These are phyloP conservation scores for Cerioporus squamosus DNA, from an alignment of 1,284 basidiomycete genomes.

Conservation along the genomic window DNA sequence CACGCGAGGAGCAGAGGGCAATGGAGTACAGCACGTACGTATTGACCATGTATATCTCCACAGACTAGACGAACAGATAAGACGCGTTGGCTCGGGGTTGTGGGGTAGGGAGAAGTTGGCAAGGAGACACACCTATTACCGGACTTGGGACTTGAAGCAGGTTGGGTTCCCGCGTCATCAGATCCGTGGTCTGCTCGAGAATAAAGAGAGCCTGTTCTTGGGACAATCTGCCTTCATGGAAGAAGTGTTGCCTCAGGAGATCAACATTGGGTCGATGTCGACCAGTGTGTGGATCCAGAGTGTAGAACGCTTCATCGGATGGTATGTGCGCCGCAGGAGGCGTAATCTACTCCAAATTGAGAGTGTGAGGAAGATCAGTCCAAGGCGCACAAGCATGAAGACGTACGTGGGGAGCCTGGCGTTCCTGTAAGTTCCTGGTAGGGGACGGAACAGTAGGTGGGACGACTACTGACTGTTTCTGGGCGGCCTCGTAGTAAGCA, in stretches of 20 bases:
- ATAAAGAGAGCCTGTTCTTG: conserved; percentile 92
- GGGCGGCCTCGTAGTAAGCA: conserved; percentile 5
- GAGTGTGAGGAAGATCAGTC: background rate
- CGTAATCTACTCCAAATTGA: conserved; percentile 27
- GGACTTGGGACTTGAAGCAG: conserved; percentile 88
- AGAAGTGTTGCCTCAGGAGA: conserved; percentile 93
- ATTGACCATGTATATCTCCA: conserved; percentile 99
- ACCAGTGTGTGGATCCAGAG: conserved; percentile 37
- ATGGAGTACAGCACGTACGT: conserved; percentile 61
- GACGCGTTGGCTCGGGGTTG: conserved; percentile 3
- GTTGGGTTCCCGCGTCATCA: conserved; percentile 86
- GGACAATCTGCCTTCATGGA: conserved; percentile 86
- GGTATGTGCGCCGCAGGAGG: conserved; percentile 38
- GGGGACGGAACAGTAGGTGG: conserved; percentile 18
- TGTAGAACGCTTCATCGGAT: conserved; percentile 42
- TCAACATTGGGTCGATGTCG: conserved; percentile 75
- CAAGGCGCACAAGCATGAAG: background rate
- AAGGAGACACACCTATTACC: conserved; percentile 79
- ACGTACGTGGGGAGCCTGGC: conserved; percentile 26
- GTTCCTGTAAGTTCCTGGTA: conserved; percentile 25
- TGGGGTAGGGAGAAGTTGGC: background rate
- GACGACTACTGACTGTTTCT: conserved; percentile 22
- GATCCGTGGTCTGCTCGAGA: conserved; percentile 74
- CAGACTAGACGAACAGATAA: conserved; percentile 62
- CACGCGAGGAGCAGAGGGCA: background rate